Percentiles rank a stretch among this genome's conserved stretches.
Evolutionary conservation across 2,329 filamentous ascomycete species (phyloP).

Genomic region (Penicillium sp.): DNA sequence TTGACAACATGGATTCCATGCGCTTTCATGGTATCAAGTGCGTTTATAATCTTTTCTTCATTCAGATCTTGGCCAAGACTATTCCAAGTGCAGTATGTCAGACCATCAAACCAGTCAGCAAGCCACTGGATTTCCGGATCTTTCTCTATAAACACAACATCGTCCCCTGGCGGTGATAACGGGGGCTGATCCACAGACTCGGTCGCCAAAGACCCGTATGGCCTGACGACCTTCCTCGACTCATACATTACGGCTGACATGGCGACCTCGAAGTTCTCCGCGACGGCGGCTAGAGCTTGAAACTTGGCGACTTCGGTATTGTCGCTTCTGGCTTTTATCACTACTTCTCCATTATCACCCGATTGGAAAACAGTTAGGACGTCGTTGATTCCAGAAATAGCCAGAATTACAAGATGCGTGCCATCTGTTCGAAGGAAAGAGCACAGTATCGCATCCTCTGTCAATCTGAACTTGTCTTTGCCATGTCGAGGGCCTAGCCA

Average conservation of each 20-base stretch:
- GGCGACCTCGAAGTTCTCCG: slow-evolving; percentile 74
- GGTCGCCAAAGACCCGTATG: slow-evolving; percentile 30
- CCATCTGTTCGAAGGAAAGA: slow-evolving; percentile 78
- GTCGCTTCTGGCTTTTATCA: slow-evolving; percentile 76
- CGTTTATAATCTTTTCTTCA: slow-evolving; percentile 77
- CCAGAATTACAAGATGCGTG: slow-evolving; percentile 76
- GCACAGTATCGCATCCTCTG: slow-evolving; percentile 78
- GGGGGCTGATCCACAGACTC: slow-evolving; percentile 31
- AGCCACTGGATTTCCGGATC: slow-evolving; percentile 65
- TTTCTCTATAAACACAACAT: slow-evolving; percentile 52
- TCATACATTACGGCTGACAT: slow-evolving; percentile 86
- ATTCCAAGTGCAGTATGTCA: slow-evolving; percentile 98
- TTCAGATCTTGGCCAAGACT: slow-evolving; percentile 82
- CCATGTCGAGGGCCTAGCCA: slow-evolving; percentile 93
- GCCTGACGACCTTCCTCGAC: slow-evolving; percentile 69
- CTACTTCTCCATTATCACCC: slow-evolving; percentile 67
- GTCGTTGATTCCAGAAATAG: slow-evolving; percentile 74
- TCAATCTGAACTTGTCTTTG: slow-evolving; percentile 66
- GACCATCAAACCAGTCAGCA: slow-evolving; percentile 87
- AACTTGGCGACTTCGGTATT: slow-evolving; percentile 60
- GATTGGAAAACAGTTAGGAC: slow-evolving; percentile 73
- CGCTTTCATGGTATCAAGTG: slow-evolving; percentile 72
- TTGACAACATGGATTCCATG: slow-evolving; percentile 79
- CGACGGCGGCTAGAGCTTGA: slow-evolving; percentile 72
- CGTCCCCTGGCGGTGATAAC: slow-evolving; percentile 46